Evolutionary conservation across 306 rosid genomes (phyloP).

Genomic region (Lathyrus tuberosus): DNA sequence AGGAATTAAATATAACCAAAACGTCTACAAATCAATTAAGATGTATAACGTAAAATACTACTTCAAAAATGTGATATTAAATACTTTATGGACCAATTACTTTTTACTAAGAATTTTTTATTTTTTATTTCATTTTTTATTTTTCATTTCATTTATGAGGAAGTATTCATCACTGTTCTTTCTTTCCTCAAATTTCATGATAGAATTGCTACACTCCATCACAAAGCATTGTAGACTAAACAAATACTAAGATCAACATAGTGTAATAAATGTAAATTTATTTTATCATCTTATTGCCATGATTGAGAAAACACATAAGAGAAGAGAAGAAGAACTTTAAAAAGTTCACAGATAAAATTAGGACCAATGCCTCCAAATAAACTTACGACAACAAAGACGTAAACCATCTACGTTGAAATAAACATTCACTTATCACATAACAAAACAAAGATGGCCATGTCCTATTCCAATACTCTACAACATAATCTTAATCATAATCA

Average conservation of each 20-base stretch:
- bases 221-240: background rate
- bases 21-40: too few relatives aligned
- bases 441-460: constrained; percentile 26
- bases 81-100: too few relatives aligned
- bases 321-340: constrained; percentile 29
- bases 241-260: background rate
- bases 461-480: constrained; percentile 56
- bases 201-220: background rate
- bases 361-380: constrained; percentile 45
- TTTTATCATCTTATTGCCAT: constrained; percentile 41
- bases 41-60: too few relatives aligned
- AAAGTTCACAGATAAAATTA: constrained; percentile 35
- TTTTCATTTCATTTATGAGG: too few relatives aligned
- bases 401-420: constrained; percentile 37
- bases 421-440: constrained; percentile 39
- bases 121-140: too few relatives aligned
- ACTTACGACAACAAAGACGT: constrained; percentile 57
- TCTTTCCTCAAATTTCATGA: background rate
- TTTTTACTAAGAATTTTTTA: too few relatives aligned
- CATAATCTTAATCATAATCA: constrained; percentile 21
- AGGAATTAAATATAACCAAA: too few relatives aligned
- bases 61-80: too few relatives aligned
- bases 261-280: constrained; percentile 17
- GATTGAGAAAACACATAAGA: background rate
- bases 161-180: background rate